Base-by-base conservation (phyloP, 495 filamentous ascomycete species). In the Hypoxylon fuscum region DNA sequence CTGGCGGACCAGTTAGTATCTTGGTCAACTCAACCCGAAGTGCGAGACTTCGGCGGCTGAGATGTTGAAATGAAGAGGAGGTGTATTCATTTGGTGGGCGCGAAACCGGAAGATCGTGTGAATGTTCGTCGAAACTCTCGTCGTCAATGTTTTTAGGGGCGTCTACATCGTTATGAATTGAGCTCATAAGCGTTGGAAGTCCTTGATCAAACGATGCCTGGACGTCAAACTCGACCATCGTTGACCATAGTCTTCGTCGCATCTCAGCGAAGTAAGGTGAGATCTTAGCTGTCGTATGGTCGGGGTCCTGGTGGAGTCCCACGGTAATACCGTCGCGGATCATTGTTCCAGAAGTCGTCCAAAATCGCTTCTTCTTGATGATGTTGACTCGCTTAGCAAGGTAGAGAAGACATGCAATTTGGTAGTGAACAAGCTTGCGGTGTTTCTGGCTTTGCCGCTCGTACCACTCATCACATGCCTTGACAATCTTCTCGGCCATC, bases 121-220 rank as follows among this genome's bases (percentile, higher is more conserved):
- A 68, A 15, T 68, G 55, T 35, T 71, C 59, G 38, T 71, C 53
- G 45, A 75, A 74, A 9, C 57, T 62, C 7, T 72, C 65, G 34
- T 75, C 73, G 17, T 72, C 69, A 21, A 75, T 61, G 22, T 75
- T 75, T 34, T 55, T 64, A 31, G 73, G 71, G 10, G 73, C 27
- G 11, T 59, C 49, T 7, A 58, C 44, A 14, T 69, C 63, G 22
- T 65, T 67, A 23, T 74, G 68, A 21, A 75, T 48, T 11, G 58
- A 64, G 34, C 67, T 49, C 6, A 75, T 53, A 12, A 75, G 64
- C 0, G 71, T 75, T 22, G 71, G 73, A n/a, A 74, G 66, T 2
- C 71, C 68, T 42, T 71, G 57, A 40, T 75, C 73, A 40, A 75
- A 74, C 17, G 71, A 69, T 44, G 70, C 61, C 37, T 75, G 73